These are phyloP conservation scores for Salix caprea DNA, from an alignment of 345 rosid species.

Conservation along the genomic window DNA sequence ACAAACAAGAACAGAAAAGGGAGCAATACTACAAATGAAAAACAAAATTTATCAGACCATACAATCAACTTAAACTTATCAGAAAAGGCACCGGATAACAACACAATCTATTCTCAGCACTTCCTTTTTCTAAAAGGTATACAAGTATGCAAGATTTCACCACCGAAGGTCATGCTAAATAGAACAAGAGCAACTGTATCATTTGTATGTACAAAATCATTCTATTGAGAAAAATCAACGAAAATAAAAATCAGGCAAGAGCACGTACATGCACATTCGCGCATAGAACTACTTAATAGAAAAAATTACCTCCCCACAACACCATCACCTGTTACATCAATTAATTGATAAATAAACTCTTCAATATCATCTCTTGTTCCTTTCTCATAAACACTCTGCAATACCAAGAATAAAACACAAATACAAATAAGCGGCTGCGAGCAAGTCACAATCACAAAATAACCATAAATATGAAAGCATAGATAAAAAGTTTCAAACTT, in stretches of 20 bases:
- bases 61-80: too few species aligned
- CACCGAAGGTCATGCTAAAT: background rate
- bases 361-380: slow-evolving; percentile 80
- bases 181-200: background rate
- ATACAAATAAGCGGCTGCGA: background rate
- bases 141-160: too few species aligned
- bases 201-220: background rate
- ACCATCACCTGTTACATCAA: slow-evolving; percentile 65
- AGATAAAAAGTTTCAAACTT: background rate
- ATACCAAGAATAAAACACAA: background rate
- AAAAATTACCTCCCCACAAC: slow-evolving; percentile 49
- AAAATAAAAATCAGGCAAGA: background rate
- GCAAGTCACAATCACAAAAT: background rate
- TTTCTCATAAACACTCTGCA: slow-evolving; percentile 74
- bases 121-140: too few species aligned
- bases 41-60: background rate
- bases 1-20: background rate
- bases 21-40: background rate
- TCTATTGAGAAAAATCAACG: background rate
- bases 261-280: background rate
- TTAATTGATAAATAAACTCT: slow-evolving; percentile 65
- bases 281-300: background rate
- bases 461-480: background rate
- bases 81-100: too few species aligned
- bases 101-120: too few species aligned